Percentiles rank a stretch among this genome's conserved stretches.
Conservation (phyloP, 2,329 filamentous ascomycete species). For the Aspergillus novofumigatus region DNA sequence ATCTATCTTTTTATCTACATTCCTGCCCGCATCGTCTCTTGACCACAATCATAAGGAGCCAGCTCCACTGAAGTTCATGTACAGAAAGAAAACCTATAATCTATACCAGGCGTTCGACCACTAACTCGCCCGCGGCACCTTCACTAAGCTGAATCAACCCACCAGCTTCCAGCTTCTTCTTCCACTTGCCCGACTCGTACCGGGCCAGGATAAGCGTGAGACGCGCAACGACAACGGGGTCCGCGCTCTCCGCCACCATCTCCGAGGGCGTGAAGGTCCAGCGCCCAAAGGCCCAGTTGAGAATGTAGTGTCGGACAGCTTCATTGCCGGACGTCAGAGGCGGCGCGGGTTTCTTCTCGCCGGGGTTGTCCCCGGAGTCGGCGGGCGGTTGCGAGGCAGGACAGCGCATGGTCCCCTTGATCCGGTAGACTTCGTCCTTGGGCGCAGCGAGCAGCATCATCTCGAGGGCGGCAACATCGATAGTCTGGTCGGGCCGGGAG, state of each 20-base stretch:
- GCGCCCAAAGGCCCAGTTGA: constrained; percentile 96
- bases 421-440: constrained; percentile 93
- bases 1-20: background rate
- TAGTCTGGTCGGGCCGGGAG: constrained; percentile 39
- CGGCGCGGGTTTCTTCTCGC: constrained; percentile 15
- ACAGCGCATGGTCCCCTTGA: constrained; percentile 66
- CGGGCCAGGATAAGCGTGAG: constrained; percentile 47
- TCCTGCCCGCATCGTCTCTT: background rate
- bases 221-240: constrained; percentile 31
- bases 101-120: constrained; percentile 34
- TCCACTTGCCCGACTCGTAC: constrained; percentile 47
- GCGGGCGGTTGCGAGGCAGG: constrained; percentile 40
- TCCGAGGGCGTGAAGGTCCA: constrained; percentile 75
- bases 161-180: constrained; percentile 43
- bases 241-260: constrained; percentile 36
- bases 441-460: constrained; percentile 67
- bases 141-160: constrained; percentile 29
- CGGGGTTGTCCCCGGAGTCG: constrained; percentile 44
- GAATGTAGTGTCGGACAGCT: constrained; percentile 64
- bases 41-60: constrained; percentile 7
- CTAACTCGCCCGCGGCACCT: constrained; percentile 23
- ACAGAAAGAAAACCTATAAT: constrained; percentile 2
- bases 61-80: constrained; percentile 11
- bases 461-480: constrained; percentile 58
- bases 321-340: constrained; percentile 22